phyloP scores from a whole-genome alignment of 2,329 filamentous ascomycete genomes.

The Cladosporium sp. region DNA sequence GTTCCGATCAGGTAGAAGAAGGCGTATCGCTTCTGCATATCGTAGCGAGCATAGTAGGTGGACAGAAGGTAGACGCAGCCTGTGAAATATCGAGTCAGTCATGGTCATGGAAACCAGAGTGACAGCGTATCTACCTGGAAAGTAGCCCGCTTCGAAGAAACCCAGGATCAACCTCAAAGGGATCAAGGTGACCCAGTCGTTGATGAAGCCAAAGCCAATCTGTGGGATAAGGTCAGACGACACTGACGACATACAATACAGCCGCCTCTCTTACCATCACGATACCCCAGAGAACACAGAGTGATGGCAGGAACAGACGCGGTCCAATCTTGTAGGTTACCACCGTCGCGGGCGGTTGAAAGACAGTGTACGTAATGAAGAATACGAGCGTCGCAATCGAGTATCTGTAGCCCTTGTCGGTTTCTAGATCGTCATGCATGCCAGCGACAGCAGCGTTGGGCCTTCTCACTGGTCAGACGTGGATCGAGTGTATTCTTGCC shows the following conservation, averaged over 20 bases:
- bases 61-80: constrained; percentile 64
- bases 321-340: constrained; percentile 62
- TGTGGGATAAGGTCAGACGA: not conserved
- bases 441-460: constrained; percentile 67
- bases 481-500: not conserved
- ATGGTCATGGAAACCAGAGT: not conserved
- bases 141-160: constrained; percentile 54
- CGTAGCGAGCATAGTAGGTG: constrained; percentile 43
- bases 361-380: constrained; percentile 68
- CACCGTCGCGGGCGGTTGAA: constrained; percentile 68
- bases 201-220: constrained; percentile 55
- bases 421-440: constrained; percentile 36
- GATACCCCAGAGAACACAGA: constrained; percentile 53
- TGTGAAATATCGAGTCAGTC: constrained; percentile 14
- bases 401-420: constrained; percentile 10
- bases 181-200: constrained; percentile 49
- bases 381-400: constrained; percentile 62
- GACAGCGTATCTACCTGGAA: constrained; percentile 32
- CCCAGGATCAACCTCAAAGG: constrained; percentile 58
- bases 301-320: constrained; percentile 30
- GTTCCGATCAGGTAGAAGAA: constrained; percentile 49
- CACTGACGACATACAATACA: not conserved
- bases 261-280: constrained; percentile 49
- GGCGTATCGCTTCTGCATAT: constrained; percentile 20
- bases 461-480: not conserved